Evolutionary conservation across 2,329 filamentous ascomycete species (phyloP), one percentile per base, ranked within the genome.

Genomic region (Phaeosphaeria sp.): DNA sequence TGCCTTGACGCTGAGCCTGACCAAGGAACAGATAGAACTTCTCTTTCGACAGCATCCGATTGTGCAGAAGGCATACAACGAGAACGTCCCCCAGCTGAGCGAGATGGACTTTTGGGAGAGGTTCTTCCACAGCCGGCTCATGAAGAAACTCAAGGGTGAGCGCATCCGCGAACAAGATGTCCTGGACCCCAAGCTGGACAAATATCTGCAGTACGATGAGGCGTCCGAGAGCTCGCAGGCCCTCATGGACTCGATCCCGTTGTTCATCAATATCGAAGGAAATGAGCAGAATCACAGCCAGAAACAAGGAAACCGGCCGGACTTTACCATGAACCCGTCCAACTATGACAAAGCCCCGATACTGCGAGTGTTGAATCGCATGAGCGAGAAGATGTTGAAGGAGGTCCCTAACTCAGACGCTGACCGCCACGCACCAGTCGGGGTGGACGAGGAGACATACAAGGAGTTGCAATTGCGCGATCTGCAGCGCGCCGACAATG

Each of bases 251-350:
- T 86, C 89, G 55, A 87, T 99, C 20, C 93, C 95, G 0, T 89
- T 93, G 68, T 93, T 96, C 63, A 93, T 99, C 66, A 91, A 99
- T 74, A 79, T 99, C 24, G 92, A 94, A 73, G 95, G 90, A 27
- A 99, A 99, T 72, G 95, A 98, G 78, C 91, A 95, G 75, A 94
- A 99, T 70, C 89, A 96, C 76, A 96, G 93, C 66, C 91, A 93
- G 52, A 87, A 89, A 70, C 89, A 85, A 68, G 95, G 95, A 49
- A 98, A 99, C 75, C 85, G 90, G 51, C 92, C 94, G 54, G 93
- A 98, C 73, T 80, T 91, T 36, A 95, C 96, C 64, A 97, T 98
- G 92, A 86, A 92, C 33, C 92, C 93, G 1, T 84, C 83, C 2
- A 84, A 88, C 11, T 81, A 86, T 47, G 87, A 89, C 46, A 94